These are phyloP conservation scores for Jatropha curcas DNA, from an alignment of 345 rosid species.

Conservation along the genomic window DNA sequence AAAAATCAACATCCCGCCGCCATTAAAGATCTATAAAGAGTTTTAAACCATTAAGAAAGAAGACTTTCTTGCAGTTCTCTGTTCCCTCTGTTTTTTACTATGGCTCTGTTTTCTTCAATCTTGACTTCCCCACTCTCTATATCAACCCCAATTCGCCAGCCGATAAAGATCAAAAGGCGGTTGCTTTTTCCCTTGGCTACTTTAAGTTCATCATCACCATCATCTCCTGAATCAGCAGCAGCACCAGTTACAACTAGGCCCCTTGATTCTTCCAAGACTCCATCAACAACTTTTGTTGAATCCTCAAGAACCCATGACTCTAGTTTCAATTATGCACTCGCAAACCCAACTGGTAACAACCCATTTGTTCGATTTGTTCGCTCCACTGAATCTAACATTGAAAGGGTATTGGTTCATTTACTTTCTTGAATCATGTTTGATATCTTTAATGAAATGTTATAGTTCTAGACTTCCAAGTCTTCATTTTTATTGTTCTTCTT, in stretches of 20 bases:
- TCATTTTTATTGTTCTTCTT: background rate
- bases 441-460: background rate
- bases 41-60: too few species aligned
- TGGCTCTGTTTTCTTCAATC: conserved; percentile 56
- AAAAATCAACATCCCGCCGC: background rate
- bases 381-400: conserved; percentile 70
- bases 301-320: conserved; percentile 36
- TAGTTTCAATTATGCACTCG: conserved; percentile 38
- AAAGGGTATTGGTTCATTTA: conserved; percentile 45
- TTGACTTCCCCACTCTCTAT: conserved; percentile 42
- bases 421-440: background rate
- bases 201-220: conserved; percentile 44
- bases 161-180: conserved; percentile 28
- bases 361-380: conserved; percentile 46
- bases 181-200: conserved; percentile 35
- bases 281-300: conserved; percentile 31
- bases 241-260: conserved; percentile 18
- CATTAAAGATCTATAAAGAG: too few species aligned
- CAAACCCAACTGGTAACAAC: conserved; percentile 33
- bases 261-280: conserved; percentile 27
- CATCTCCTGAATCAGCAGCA: conserved; percentile 41
- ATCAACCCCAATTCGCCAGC: conserved; percentile 18
- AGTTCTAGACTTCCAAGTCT: background rate
- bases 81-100: conserved; percentile 4
- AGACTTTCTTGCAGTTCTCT: background rate